Evolutionary conservation across 2,329 filamentous ascomycete genomes (phyloP).

Genomic region (Trichoderma guizhouense): DNA sequence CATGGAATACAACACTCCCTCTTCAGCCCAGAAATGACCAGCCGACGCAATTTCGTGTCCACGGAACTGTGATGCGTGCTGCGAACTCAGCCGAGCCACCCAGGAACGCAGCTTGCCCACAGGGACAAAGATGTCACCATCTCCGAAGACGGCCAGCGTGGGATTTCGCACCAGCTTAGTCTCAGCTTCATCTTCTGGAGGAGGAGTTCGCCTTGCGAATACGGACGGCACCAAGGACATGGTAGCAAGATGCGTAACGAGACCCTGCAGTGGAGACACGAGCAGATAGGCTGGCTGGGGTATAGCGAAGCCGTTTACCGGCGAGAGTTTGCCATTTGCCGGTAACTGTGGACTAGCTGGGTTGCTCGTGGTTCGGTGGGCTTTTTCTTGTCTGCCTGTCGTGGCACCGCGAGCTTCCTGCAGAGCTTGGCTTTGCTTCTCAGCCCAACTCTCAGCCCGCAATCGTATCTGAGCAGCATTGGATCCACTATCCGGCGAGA

Average conservation of each 20-base stretch:
- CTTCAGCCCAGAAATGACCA: slow-evolving; percentile 63
- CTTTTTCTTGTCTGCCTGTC: slow-evolving; percentile 24
- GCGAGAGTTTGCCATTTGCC: slow-evolving; percentile 28
- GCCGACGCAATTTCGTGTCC: slow-evolving; percentile 49
- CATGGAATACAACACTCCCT: slow-evolving; percentile 41
- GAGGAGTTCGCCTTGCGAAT: slow-evolving; percentile 22
- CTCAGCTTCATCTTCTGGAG: slow-evolving; percentile 39
- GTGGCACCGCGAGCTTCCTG: slow-evolving; percentile 34
- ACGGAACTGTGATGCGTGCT: slow-evolving; percentile 44
- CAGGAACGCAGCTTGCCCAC: slow-evolving; percentile 63
- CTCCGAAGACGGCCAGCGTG: slow-evolving; percentile 71
- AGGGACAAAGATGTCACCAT: slow-evolving; percentile 70
- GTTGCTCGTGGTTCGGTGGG: slow-evolving; percentile 19
- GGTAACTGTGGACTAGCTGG: neutral
- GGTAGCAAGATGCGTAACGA: slow-evolving; percentile 60
- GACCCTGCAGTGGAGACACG: slow-evolving; percentile 63
- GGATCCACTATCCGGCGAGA: slow-evolving; percentile 49
- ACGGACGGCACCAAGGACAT: slow-evolving; percentile 49
- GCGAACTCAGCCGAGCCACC: slow-evolving; percentile 51
- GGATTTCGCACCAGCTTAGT: slow-evolving; percentile 55
- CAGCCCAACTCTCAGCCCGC: slow-evolving; percentile 65
- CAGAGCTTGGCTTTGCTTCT: slow-evolving; percentile 54
- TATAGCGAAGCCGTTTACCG: slow-evolving; percentile 33
- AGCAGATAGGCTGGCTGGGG: slow-evolving; percentile 57
- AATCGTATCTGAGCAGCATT: slow-evolving; percentile 66